Conservation (phyloP, 371 early-diverging fungal genomes). For the Coemansia sp. region DNA sequence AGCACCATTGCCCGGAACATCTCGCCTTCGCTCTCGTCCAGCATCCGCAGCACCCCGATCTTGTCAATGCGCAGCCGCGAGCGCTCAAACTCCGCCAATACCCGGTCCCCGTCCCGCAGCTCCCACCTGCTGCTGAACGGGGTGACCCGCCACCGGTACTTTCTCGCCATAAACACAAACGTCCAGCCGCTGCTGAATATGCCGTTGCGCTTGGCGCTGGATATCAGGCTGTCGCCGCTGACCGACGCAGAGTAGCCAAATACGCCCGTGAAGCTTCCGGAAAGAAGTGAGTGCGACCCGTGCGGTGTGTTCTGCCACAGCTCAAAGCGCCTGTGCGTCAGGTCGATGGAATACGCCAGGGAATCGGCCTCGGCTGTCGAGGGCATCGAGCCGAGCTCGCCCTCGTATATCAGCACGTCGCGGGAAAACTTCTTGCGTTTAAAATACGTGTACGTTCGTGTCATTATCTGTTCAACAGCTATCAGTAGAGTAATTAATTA, state of each 20-base stretch:
- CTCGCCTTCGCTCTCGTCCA: background rate
- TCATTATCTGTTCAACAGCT: background rate
- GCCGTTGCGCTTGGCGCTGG: background rate
- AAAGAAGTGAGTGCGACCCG: background rate
- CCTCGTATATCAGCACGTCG: background rate
- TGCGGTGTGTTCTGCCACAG: background rate
- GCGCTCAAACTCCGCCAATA: background rate
- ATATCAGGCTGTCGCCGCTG: background rate
- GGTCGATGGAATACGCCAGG: constrained; percentile 1
- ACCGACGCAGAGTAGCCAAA: background rate
- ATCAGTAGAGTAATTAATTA: no score
- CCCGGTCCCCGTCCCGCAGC: background rate
- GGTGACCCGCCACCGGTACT: background rate
- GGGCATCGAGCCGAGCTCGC: constrained; percentile 1
- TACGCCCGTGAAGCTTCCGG: background rate
- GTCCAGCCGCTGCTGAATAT: constrained; percentile 1
- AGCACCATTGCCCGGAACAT: background rate
- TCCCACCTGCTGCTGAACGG: background rate
- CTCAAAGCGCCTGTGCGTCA: background rate
- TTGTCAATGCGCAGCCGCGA: background rate
- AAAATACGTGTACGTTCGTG: constrained; percentile 9
- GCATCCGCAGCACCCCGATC: constrained; percentile 3
- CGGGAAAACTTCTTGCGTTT: background rate
- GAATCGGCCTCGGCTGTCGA: background rate
- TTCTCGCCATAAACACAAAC: background rate